Evolutionary conservation across 139 green algal genomes (phyloP).

Genomic region (Chloropicon primus): DNA sequence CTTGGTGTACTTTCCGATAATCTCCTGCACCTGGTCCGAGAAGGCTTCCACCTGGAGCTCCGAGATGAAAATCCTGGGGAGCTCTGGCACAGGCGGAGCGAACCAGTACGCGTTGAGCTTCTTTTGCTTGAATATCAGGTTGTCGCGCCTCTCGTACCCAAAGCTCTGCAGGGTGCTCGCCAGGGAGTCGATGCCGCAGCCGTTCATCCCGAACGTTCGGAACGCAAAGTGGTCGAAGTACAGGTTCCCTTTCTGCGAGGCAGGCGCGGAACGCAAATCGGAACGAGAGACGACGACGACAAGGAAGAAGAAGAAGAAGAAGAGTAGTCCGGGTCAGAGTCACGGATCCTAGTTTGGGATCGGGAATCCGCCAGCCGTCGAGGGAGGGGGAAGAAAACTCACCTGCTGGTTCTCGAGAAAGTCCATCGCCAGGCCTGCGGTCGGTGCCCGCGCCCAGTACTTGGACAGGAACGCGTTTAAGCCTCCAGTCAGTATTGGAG

Average conservation of each 20-base stretch:
- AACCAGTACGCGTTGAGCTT: conserved; percentile 25
- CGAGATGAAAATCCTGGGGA: conserved; percentile 24
- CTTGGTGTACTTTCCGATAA: conserved; percentile 10
- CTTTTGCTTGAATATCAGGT: conserved; percentile 19
- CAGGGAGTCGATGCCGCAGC: conserved; percentile 17
- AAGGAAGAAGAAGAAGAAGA: no score
- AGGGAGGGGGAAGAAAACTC: no score
- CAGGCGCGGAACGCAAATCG: neutral
- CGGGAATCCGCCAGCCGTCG: no score
- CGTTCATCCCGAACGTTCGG: conserved; percentile 20
- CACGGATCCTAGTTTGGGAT: no score
- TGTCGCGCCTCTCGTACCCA: conserved; percentile 15
- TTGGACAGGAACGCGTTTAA: neutral
- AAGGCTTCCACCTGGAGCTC: conserved; percentile 17
- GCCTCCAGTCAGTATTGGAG: neutral
- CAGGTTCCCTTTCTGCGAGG: neutral
- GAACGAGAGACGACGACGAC: no score
- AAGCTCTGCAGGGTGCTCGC: conserved; percentile 9
- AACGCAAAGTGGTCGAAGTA: conserved; percentile 19
- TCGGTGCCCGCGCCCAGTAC: neutral
- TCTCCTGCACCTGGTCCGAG: neutral
- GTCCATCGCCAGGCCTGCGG: neutral
- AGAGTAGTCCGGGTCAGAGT: no score
- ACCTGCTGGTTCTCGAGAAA: neutral
- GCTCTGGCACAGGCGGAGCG: conserved; percentile 8